These are phyloP conservation scores for Keithomyces neogunnii DNA, from an alignment of 2,329 filamentous ascomycete species.

Conservation along the genomic window DNA sequence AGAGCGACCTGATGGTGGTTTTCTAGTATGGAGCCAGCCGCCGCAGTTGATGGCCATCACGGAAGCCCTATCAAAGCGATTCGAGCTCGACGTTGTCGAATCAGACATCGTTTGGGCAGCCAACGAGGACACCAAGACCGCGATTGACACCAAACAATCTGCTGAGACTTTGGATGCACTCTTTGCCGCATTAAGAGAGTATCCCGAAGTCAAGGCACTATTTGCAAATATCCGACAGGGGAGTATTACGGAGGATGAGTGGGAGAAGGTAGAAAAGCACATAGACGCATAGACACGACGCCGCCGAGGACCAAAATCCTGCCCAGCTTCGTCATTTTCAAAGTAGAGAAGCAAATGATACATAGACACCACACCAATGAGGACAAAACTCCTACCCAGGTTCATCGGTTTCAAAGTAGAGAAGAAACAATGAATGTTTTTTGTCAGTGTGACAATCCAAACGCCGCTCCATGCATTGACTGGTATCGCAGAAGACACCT, in stretches of 20 bases:
- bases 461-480: not conserved
- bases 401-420: too few species aligned
- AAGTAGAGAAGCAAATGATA: not conserved
- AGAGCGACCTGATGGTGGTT: slow-evolving; percentile 55
- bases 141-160: slow-evolving; percentile 48
- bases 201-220: slow-evolving; percentile 66
- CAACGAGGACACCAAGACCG: slow-evolving; percentile 68
- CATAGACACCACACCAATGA: not conserved
- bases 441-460: not conserved
- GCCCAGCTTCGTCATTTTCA: not conserved
- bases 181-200: slow-evolving; percentile 52
- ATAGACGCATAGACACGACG: slow-evolving; percentile 35
- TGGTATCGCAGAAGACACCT: not conserved
- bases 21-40: slow-evolving; percentile 48
- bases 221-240: slow-evolving; percentile 62
- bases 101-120: slow-evolving; percentile 80
- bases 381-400: too few species aligned
- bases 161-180: slow-evolving; percentile 52
- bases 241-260: slow-evolving; percentile 40
- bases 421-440: not conserved
- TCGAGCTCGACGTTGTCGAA: slow-evolving; percentile 60
- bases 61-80: slow-evolving; percentile 47
- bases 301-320: not conserved
- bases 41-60: slow-evolving; percentile 23
- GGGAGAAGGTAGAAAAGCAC: slow-evolving; percentile 44